Evolutionary conservation across 2,329 filamentous ascomycete genomes (phyloP).

Genomic region (Lasiodiplodia citricola): DNA sequence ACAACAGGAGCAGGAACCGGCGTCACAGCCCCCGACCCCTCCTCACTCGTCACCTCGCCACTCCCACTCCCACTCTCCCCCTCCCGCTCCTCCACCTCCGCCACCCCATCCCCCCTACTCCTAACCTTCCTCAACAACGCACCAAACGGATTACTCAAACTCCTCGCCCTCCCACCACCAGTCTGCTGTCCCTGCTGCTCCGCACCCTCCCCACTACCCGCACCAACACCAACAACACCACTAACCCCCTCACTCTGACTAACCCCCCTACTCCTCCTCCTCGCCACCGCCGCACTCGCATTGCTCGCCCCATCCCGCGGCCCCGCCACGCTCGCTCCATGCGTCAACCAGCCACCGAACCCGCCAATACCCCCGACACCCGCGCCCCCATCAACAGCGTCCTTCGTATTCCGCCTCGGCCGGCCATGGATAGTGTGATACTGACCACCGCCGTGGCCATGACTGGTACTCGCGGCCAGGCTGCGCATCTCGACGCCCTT

Average conservation of each 20-base stretch:
- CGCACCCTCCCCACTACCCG: slow-evolving; percentile 27
- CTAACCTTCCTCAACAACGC: slow-evolving; percentile 10
- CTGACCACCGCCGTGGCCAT: neutral
- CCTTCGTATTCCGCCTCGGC: neutral
- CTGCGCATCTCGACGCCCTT: slow-evolving; percentile 48
- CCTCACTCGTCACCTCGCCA: slow-evolving; percentile 14
- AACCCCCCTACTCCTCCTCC: slow-evolving; percentile 5
- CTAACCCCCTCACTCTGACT: neutral
- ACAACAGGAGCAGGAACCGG: too few species aligned
- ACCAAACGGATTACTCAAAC: slow-evolving; percentile 28
- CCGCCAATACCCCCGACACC: neutral
- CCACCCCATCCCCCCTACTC: slow-evolving; percentile 4
- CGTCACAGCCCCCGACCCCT: too few species aligned
- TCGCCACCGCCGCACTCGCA: neutral
- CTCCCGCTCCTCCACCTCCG: neutral
- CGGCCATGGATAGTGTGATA: neutral
- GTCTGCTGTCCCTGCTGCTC: neutral
- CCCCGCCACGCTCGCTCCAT: neutral
- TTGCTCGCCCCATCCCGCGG: slow-evolving; percentile 4
- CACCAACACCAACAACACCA: neutral
- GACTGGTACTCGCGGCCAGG: neutral
- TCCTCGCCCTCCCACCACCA: slow-evolving; percentile 9
- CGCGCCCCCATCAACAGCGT: neutral
- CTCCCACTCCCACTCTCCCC: slow-evolving; percentile 8
- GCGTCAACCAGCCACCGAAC: slow-evolving; percentile 14